Evolutionary conservation across 1,284 basidiomycete species (phyloP).

Genomic region (Trametes polyzona): DNA sequence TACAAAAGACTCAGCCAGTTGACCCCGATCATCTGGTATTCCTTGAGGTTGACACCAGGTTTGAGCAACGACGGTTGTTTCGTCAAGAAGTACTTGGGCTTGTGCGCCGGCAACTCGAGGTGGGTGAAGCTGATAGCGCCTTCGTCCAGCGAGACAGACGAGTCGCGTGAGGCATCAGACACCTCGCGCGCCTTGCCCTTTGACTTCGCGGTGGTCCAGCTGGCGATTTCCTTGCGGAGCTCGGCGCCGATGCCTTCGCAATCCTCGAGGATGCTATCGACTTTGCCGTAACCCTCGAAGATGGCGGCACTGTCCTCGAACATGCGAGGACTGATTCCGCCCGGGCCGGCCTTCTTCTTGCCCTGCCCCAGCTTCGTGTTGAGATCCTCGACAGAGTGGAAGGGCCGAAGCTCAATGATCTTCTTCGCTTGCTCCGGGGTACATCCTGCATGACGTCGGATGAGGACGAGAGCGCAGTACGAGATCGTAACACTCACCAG

Average conservation of each 20-base stretch:
- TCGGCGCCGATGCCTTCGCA: conserved; percentile 86
- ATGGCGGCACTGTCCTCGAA: conserved; percentile 92
- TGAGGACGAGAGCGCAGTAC: conserved; percentile 16
- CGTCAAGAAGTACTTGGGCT: conserved; percentile 68
- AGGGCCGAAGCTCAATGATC: conserved; percentile 86
- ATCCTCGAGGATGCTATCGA: conserved; percentile 87
- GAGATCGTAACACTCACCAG: conserved; percentile 58
- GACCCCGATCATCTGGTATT: conserved; percentile 96
- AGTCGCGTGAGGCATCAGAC: conserved; percentile 25
- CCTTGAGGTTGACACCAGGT: conserved; percentile 82
- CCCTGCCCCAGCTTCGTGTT: conserved; percentile 80
- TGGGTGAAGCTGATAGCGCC: conserved; percentile 64
- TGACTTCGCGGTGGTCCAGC: conserved; percentile 65
- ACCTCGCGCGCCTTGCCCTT: conserved; percentile 49
- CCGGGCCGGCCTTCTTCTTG: conserved; percentile 78
- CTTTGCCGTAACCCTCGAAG: conserved; percentile 88
- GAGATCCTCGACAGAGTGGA: conserved; percentile 78
- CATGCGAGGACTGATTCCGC: conserved; percentile 86
- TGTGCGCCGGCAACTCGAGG: conserved; percentile 43
- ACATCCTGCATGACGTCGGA: conserved; percentile 64
- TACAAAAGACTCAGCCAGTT: conserved; percentile 97
- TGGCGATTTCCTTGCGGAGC: conserved; percentile 70
- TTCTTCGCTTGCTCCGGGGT: conserved; percentile 79
- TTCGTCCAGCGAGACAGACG: conserved; percentile 45
- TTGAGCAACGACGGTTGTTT: conserved; percentile 78